Conservation (phyloP, 2,329 filamentous ascomycete species). For the Aspergillus neoniger region DNA sequence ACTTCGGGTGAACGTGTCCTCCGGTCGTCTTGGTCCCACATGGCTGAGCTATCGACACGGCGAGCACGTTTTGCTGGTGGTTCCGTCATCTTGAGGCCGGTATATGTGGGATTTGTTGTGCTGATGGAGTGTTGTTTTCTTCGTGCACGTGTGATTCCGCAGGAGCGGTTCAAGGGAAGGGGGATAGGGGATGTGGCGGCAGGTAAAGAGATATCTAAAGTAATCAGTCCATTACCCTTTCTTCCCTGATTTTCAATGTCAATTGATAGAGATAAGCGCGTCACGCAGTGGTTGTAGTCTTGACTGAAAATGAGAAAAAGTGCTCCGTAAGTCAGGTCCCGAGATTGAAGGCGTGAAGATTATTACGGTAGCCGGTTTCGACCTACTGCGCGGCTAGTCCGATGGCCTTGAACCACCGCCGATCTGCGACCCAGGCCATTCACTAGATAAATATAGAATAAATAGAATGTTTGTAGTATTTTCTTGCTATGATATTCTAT, state of each 20-base stretch:
- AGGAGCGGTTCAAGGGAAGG: neutral
- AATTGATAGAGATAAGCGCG: neutral
- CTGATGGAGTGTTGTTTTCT: neutral
- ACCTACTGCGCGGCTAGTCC: constrained; percentile 23
- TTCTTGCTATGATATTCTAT: neutral
- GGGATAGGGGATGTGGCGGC: neutral
- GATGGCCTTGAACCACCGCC: neutral
- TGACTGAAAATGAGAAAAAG: neutral
- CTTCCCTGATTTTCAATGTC: neutral
- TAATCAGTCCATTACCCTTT: neutral
- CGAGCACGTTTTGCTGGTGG: constrained; percentile 55
- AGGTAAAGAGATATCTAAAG: neutral
- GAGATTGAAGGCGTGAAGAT: constrained; percentile 26
- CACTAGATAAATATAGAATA: too few relatives aligned
- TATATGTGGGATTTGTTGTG: constrained; percentile 1
- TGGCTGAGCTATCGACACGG: constrained; percentile 60
- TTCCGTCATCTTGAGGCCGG: constrained; percentile 50
- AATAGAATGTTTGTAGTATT: neutral
- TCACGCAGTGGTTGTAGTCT: neutral
- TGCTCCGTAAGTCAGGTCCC: constrained; percentile 11
- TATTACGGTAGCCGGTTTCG: constrained; percentile 29
- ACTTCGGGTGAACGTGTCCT: constrained; percentile 29
- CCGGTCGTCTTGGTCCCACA: constrained; percentile 57
- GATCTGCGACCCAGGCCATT: neutral
- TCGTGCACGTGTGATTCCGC: neutral